These are phyloP conservation scores for Lenzites betulinus DNA, from an alignment of 768 basidiomycete genomes.

Conservation along the genomic window DNA sequence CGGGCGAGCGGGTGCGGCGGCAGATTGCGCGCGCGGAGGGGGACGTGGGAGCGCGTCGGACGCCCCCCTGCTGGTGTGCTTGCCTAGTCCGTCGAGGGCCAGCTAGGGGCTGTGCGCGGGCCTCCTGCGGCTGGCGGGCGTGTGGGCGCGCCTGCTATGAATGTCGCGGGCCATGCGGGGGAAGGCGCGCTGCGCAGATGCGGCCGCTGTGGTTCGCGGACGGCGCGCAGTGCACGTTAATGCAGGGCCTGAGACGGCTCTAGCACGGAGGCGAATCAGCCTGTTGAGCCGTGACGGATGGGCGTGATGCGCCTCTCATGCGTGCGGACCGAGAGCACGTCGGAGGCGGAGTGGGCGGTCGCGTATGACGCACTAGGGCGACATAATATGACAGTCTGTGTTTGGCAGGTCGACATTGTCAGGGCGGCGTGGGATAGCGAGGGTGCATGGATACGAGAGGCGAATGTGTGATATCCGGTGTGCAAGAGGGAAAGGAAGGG, in stretches of 20 bases:
- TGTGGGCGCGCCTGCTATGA: constrained; percentile 15
- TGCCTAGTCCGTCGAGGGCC: constrained; percentile 1
- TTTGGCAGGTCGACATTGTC: background rate
- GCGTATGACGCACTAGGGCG: no score
- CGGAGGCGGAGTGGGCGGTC: no score
- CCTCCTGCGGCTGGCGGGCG: constrained; percentile 8
- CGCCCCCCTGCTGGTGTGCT: background rate
- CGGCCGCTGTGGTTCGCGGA: background rate
- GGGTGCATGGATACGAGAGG: background rate
- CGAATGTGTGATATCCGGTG: background rate
- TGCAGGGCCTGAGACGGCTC: background rate
- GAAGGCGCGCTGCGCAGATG: background rate
- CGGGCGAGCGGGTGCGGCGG: constrained; percentile 7
- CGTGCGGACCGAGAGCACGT: no score
- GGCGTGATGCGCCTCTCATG: background rate
- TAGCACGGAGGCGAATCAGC: background rate
- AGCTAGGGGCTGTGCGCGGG: constrained; percentile 9
- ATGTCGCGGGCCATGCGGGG: constrained; percentile 6
- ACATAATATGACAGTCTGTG: background rate
- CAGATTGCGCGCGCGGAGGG: constrained; percentile 9
- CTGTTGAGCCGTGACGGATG: background rate
- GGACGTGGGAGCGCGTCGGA: constrained; percentile 7
- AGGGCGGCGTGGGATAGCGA: background rate
- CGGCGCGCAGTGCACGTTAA: background rate
- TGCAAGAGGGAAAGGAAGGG: background rate